These are phyloP conservation scores for Fraxinus ornus DNA, from an alignment of 305 asterid species.

Conservation along the genomic window DNA sequence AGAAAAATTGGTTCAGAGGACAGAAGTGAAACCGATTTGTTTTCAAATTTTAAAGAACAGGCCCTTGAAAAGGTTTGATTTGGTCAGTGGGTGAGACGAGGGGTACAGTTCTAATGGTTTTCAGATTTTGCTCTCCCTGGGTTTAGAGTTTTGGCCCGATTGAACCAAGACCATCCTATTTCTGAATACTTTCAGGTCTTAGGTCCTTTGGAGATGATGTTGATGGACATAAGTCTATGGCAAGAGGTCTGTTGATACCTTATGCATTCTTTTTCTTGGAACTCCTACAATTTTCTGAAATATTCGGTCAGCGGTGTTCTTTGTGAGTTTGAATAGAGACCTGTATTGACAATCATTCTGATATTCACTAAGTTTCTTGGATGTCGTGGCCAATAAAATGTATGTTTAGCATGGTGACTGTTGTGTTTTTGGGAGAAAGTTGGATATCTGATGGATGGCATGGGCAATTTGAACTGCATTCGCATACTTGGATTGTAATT, in stretches of 20 bases:
- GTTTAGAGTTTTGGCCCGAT: neutral
- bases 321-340: neutral
- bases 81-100: neutral
- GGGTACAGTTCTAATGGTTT: neutral
- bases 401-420: slow-evolving; percentile 5
- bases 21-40: neutral
- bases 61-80: neutral
- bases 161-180: neutral
- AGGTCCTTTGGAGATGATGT: neutral
- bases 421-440: neutral
- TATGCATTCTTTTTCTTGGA: neutral
- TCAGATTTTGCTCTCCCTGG: neutral
- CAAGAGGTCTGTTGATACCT: neutral
- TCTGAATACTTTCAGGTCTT: neutral
- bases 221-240: neutral
- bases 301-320: neutral
- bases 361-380: neutral
- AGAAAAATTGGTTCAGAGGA: neutral
- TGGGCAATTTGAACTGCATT: neutral
- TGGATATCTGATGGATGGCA: neutral
- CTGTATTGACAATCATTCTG: neutral
- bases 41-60: neutral
- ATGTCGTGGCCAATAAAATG: neutral
- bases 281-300: neutral
- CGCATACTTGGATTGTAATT: neutral